Conservation (phyloP, 2,329 filamentous ascomycete genomes). For the Fusarium duplospermum region DNA sequence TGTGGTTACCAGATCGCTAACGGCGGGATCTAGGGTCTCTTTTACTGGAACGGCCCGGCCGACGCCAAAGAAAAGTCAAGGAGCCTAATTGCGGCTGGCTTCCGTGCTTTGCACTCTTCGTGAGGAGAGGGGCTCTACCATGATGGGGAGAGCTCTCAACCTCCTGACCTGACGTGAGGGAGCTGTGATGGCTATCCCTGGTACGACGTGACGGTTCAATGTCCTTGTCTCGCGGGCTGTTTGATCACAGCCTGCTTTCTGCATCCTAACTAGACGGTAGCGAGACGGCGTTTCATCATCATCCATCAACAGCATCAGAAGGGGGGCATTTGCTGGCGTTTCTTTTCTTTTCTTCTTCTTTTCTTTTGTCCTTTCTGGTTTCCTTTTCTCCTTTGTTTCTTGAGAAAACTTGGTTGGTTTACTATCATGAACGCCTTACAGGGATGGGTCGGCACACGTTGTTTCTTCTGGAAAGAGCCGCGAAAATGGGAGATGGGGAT, state of each 20-base stretch:
- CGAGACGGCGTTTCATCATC: conserved; percentile 32
- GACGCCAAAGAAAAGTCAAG: conserved; percentile 71
- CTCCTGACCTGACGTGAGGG: not conserved
- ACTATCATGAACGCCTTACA: conserved; percentile 28
- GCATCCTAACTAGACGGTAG: conserved; percentile 28
- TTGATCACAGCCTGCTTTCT: conserved; percentile 25
- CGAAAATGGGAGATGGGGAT: conserved; percentile 25
- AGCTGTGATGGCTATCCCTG: conserved; percentile 9
- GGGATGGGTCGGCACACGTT: conserved; percentile 17
- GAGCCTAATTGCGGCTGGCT: conserved; percentile 69
- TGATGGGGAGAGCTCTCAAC: not conserved
- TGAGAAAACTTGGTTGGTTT: conserved; percentile 3
- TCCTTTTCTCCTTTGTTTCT: conserved; percentile 4
- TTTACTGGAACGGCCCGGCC: conserved; percentile 84
- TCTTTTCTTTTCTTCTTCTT: not conserved
- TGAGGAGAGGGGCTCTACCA: conserved; percentile 24
- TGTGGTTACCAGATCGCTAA: conserved; percentile 31
- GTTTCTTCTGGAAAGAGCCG: conserved; percentile 29
- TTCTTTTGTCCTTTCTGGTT: not conserved
- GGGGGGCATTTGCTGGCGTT: conserved; percentile 33
- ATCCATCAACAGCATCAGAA: conserved; percentile 22
- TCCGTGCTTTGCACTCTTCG: conserved; percentile 64
- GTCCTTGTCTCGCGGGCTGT: conserved; percentile 14
- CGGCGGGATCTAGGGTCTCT: conserved; percentile 69
- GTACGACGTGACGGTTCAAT: conserved; percentile 22